Evolutionary conservation across 2,329 filamentous ascomycete genomes (phyloP).

Genomic region (Neofusicoccum umdonicola): DNA sequence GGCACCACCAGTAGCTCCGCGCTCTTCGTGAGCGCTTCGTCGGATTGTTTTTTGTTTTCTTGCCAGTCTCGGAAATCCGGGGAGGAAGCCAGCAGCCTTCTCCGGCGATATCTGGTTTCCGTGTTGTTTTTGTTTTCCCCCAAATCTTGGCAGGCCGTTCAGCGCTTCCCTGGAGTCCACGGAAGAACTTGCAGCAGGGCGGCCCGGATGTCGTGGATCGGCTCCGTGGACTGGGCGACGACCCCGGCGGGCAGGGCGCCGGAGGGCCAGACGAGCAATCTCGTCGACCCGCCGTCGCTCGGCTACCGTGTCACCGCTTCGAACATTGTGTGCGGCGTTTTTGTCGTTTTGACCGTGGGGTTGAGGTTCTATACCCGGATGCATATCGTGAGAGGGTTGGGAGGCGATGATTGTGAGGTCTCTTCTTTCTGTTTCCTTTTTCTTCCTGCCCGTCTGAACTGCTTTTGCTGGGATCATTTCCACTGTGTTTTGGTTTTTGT

Average conservation of each 20-base stretch:
- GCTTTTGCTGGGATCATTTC: not conserved
- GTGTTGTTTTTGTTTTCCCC: not conserved
- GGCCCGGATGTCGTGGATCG: not conserved
- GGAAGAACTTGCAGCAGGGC: not conserved
- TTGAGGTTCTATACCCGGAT: slow-evolving; percentile 6
- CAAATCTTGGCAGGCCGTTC: not conserved
- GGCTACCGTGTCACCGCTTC: not conserved
- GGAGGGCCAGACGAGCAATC: not conserved
- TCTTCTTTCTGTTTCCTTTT: not conserved
- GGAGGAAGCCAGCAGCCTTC: no score
- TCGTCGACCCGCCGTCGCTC: not conserved
- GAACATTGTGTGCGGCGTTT: not conserved
- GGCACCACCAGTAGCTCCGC: no score
- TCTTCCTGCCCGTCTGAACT: not conserved
- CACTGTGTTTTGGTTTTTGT: not conserved
- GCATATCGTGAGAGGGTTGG: not conserved
- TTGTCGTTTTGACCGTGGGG: not conserved
- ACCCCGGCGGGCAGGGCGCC: not conserved
- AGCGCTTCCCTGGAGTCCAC: not conserved
- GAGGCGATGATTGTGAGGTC: slow-evolving; percentile 1
- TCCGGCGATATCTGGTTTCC: not conserved
- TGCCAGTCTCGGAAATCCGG: no score
- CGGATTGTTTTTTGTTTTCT: no score
- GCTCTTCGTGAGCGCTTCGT: no score
- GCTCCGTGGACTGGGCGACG: not conserved